phyloP scores from a whole-genome alignment of 2,329 filamentous ascomycete genomes.

The Beauveria bassiana region DNA sequence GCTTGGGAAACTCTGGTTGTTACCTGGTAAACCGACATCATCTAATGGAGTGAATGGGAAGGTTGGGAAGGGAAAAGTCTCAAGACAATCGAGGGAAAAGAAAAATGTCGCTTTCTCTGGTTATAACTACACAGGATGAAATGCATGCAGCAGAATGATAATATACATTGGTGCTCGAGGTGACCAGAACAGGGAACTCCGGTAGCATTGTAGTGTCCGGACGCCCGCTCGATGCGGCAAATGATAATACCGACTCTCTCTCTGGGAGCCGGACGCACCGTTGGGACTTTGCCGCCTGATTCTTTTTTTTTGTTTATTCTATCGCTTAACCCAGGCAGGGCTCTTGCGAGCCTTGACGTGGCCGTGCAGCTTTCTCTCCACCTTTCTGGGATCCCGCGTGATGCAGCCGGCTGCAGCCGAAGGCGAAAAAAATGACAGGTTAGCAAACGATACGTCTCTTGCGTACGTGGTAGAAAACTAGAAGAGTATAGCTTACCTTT shows the following conservation, averaged over 20 bases:
- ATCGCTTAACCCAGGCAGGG: constrained; percentile 93
- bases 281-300: background rate
- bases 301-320: constrained; percentile 14
- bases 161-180: background rate
- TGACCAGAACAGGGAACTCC: background rate
- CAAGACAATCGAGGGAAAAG: background rate
- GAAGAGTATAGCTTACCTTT: constrained; percentile 61
- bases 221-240: background rate
- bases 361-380: constrained; percentile 97
- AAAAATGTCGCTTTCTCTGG: constrained; percentile 4
- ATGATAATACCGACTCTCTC: background rate
- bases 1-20: background rate
- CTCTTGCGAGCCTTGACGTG: constrained; percentile 96
- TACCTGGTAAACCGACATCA: background rate
- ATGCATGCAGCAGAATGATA: constrained; percentile 3
- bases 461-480: background rate
- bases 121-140: constrained; percentile 2
- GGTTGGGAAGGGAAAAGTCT: too few species aligned
- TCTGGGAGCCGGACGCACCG: background rate
- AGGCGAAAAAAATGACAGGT: constrained; percentile 23
- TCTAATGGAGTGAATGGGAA: background rate
- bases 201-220: background rate
- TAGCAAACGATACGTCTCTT: constrained; percentile 1
- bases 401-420: constrained; percentile 70
- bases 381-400: constrained; percentile 80